Conservation (phyloP, 768 basidiomycete genomes). For the Hysterangium stoloniferum region DNA sequence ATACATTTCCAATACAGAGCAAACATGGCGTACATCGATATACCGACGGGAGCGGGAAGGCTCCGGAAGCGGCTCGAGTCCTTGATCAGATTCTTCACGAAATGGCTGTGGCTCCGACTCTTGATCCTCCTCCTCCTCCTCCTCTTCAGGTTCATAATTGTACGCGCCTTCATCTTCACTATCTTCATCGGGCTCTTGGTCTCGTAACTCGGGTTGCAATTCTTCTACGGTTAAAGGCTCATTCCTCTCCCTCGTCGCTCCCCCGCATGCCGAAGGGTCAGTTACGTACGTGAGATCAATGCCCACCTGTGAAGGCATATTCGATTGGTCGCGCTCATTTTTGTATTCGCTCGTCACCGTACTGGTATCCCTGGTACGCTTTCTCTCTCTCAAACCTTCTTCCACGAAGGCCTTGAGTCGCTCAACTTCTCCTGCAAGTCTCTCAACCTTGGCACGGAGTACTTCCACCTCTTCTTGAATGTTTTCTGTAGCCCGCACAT, state of each 20-base stretch:
- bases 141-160: background rate
- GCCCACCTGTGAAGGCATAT: constrained; percentile 18
- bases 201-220: constrained; percentile 12
- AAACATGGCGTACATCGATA: constrained; percentile 5
- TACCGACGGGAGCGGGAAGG: constrained; percentile 1
- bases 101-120: constrained; percentile 24
- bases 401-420: constrained; percentile 83
- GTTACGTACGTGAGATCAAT: constrained; percentile 6
- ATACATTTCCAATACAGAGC: background rate
- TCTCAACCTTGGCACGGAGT: constrained; percentile 69
- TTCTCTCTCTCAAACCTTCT: constrained; percentile 71
- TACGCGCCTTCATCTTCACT: constrained; percentile 11
- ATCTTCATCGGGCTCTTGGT: constrained; percentile 19
- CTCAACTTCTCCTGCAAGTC: constrained; percentile 78
- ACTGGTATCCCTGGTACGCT: constrained; percentile 32
- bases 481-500: constrained; percentile 45
- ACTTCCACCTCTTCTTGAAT: constrained; percentile 61
- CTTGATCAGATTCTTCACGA: constrained; percentile 2
- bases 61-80: too few species aligned
- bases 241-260: constrained; percentile 13
- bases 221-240: constrained; percentile 5
- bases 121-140: constrained; percentile 16
- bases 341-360: background rate
- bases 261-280: background rate
- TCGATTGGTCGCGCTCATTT: constrained; percentile 16